Evolutionary conservation across 164 flowering plant species (phyloP), one percentile per base, ranked within the genome.

Genomic region (Akebia trifoliata): DNA sequence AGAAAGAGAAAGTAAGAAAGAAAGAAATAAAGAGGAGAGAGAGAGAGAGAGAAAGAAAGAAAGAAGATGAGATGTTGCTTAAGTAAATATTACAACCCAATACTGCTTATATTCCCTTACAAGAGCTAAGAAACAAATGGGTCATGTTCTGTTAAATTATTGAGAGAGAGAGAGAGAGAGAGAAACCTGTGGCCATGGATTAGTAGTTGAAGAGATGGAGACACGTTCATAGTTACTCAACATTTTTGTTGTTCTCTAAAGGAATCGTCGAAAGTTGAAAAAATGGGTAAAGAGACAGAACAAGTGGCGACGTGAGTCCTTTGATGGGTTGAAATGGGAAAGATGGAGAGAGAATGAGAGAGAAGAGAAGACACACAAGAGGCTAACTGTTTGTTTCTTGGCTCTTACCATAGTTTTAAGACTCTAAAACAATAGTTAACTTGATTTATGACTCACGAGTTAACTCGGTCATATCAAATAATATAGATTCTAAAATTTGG

Each of bases 251-350:
- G 17, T 20, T 29, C 21, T 40, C 60, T n/a, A 57, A 62, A 42
- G 42, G 66, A 67, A 67, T 67, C 71, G 67, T 61, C 63, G 62
- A 47, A 46, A 59, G 58, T 55, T 25, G 40, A 63, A 73, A 65
- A 64, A 63, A 65, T 57, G 61, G 50, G 71, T 60, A 64, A 69
- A 55, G 49, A 25, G 79, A 74, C 77, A 77, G 66, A 70, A 74
- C 75, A 69, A 75, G 72, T 72, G 59, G 72, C 68, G 65, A 69
- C 71, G 62, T 56, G 68, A 65, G 74, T 36, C 64, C 61, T 57
- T 70, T 69, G 64, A 60, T 40, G 57, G 59, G 25, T 63, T 64
- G 32, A 46, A 31, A 63, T 30, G 63, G 51, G 54, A 40, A 28
- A 24, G 59, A 54, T 9, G 20, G 58, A 60, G 50, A 36, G 51